These are phyloP conservation scores for Tillandsia leiboldiana DNA, from an alignment of 176 grass and related monocot genomes.

Conservation along the genomic window DNA sequence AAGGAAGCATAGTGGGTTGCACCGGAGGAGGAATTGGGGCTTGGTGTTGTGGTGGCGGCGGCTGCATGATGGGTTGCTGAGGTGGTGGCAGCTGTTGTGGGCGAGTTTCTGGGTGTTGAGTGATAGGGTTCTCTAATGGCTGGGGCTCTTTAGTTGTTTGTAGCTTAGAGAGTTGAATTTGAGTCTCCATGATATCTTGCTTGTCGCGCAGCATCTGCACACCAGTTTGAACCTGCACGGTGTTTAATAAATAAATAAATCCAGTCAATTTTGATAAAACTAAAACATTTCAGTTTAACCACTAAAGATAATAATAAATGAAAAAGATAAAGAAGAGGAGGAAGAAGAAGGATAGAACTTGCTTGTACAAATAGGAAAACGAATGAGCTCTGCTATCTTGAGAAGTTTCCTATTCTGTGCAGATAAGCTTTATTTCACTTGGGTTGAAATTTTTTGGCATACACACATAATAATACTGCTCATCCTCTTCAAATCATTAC, in stretches of 20 bases:
- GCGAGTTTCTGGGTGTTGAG: constrained; percentile 21
- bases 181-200: constrained; percentile 65
- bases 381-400: too few species aligned
- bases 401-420: too few species aligned
- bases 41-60: constrained; percentile 28
- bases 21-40: constrained; percentile 11
- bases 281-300: background rate
- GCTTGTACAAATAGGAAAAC: too few species aligned
- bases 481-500: too few species aligned
- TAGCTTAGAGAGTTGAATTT: constrained; percentile 62
- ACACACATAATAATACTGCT: too few species aligned
- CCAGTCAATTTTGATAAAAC: background rate
- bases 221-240: constrained; percentile 56
- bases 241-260: constrained; percentile 4
- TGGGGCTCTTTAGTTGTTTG: constrained; percentile 36
- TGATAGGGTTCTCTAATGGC: constrained; percentile 32
- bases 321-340: too few species aligned
- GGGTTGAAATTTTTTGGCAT: too few species aligned
- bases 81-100: constrained; percentile 24
- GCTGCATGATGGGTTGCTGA: constrained; percentile 25
- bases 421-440: too few species aligned
- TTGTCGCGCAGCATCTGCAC: constrained; percentile 88
- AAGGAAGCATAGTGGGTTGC: constrained; percentile 28
- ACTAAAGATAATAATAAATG: too few species aligned
- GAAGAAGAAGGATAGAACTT: too few species aligned